Percentiles rank a stretch among this genome's conserved stretches.
Conservation (phyloP, 805 yeast genomes). For the Barnettozyma californica region DNA sequence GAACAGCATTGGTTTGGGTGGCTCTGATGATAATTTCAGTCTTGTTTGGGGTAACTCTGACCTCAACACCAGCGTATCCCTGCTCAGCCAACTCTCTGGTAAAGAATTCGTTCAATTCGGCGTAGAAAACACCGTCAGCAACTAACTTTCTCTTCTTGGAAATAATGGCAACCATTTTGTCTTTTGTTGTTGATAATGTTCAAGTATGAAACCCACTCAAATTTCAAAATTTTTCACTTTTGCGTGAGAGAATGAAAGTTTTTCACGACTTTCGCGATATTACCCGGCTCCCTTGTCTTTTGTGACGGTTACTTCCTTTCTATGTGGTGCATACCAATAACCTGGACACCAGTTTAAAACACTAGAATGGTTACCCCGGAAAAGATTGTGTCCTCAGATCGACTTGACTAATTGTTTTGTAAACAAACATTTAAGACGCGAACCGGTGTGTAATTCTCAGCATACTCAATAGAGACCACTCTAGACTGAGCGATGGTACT, state of each 20-base stretch:
- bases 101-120: constrained; percentile 99
- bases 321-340: constrained; percentile 1
- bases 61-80: constrained; percentile 99
- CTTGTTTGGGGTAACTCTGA: constrained; percentile 96
- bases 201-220: not conserved
- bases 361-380: not conserved
- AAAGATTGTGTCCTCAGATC: too few species aligned
- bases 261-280: not conserved
- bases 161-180: constrained; percentile 41
- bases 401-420: not conserved
- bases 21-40: constrained; percentile 99
- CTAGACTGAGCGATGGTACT: too few species aligned
- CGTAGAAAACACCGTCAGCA: constrained; percentile 99
- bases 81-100: constrained; percentile 99
- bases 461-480: too few species aligned
- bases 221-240: constrained; percentile 6
- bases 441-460: too few species aligned
- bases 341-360: constrained; percentile 6
- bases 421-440: too few species aligned
- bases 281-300: not conserved
- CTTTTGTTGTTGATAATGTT: not conserved
- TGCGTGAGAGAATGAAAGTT: not conserved
- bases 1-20: constrained; percentile 96
- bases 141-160: constrained; percentile 99
- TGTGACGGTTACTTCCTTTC: not conserved